phyloP scores from a whole-genome alignment of 768 basidiomycete species.

The Calocybe indica region DNA sequence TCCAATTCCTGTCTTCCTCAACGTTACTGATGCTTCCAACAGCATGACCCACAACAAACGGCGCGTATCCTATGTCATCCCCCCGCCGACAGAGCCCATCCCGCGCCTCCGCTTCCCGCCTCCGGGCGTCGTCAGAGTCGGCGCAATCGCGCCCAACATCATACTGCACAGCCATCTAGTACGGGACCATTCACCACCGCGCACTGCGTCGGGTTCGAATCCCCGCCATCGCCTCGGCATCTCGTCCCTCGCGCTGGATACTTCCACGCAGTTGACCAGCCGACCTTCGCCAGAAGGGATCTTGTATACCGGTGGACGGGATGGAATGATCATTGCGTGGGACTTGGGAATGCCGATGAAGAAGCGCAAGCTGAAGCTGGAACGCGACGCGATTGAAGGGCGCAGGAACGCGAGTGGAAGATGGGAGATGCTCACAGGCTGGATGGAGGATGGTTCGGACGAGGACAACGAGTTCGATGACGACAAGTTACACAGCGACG shows the following conservation, averaged over 20 bases:
- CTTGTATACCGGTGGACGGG: constrained; percentile 83
- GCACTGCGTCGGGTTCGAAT: not conserved
- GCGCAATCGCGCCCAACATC: constrained; percentile 66
- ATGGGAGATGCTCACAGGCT: constrained; percentile 85
- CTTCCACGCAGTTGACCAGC: constrained; percentile 70
- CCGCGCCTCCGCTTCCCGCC: constrained; percentile 71
- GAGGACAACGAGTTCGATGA: constrained; percentile 63
- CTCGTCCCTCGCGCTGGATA: constrained; percentile 82
- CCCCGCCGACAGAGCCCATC: constrained; percentile 56
- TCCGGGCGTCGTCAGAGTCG: constrained; percentile 54
- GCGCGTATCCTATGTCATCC: constrained; percentile 86
- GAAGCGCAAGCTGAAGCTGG: constrained; percentile 28
- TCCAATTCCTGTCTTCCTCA: not conserved
- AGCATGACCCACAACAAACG: constrained; percentile 44
- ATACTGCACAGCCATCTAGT: constrained; percentile 26
- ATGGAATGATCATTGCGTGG: constrained; percentile 86
- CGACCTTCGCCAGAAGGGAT: constrained; percentile 74
- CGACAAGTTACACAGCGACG: constrained; percentile 54
- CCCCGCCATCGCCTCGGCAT: constrained; percentile 87
- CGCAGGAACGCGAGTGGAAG: constrained; percentile 23
- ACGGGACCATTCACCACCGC: constrained; percentile 4
- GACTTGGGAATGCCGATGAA: constrained; percentile 70
- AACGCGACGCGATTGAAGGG: constrained; percentile 10
- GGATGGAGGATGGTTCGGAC: constrained; percentile 64
- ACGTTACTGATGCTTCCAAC: not conserved